A percentile compares a stretch with the other conserved stretches of the same genome.
Conservation (phyloP, 129 eudicot species). For the Helichrysum umbraculigerum region DNA sequence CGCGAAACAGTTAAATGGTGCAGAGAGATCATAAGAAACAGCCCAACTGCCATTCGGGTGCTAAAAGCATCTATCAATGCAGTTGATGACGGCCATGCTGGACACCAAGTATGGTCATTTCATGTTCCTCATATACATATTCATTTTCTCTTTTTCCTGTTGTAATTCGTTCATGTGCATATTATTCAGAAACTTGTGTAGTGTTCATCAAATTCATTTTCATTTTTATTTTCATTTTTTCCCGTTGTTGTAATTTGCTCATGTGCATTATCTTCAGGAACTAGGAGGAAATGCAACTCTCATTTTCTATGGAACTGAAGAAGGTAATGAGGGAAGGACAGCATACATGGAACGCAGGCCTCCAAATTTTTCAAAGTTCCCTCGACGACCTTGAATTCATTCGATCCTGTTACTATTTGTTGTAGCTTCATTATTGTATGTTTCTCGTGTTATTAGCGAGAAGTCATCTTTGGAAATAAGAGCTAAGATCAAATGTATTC, state of each 20-base stretch:
- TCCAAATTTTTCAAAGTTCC: constrained; percentile 87
- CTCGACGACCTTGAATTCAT: constrained; percentile 60
- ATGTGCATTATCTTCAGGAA: constrained; percentile 39
- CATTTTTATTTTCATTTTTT: not conserved
- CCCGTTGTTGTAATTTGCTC: not conserved
- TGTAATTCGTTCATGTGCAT: not conserved
- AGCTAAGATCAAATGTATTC: not conserved
- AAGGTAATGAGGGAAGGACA: constrained; percentile 89
- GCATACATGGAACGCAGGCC: constrained; percentile 81
- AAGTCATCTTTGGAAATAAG: not conserved
- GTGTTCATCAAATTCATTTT: not conserved
- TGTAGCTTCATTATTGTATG: constrained; percentile 14
- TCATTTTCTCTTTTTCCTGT: not conserved
- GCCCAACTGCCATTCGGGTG: constrained; percentile 90
- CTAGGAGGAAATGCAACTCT: constrained; percentile 93
- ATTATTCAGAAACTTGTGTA: constrained; percentile 41
- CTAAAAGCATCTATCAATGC: constrained; percentile 88
- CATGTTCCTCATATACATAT: not conserved
- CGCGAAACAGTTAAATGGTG: constrained; percentile 94
- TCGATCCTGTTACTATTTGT: not conserved
- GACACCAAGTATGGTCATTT: constrained; percentile 70
- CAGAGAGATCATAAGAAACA: constrained; percentile 88
- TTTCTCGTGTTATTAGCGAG: not conserved
- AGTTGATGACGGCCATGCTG: constrained; percentile 94
- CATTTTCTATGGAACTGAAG: constrained; percentile 88